Evolutionary conservation across 495 filamentous ascomycete species (phyloP), one percentile per base, ranked within the genome.

Genomic region (Durotheca rogersii): DNA sequence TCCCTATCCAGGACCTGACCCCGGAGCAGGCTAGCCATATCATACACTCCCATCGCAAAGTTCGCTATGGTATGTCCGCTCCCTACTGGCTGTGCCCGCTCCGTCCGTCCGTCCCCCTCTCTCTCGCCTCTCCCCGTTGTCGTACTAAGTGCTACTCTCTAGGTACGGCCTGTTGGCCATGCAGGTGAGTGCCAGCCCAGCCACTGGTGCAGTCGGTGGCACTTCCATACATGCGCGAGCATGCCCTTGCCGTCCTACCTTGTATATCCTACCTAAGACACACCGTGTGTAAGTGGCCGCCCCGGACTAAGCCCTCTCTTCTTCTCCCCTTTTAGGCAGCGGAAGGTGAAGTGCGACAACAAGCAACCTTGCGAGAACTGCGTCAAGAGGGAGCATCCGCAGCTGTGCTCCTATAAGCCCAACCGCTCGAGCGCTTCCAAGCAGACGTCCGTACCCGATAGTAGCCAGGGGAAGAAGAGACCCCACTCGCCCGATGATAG

Each of bases 261-360:
- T 27, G 23, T 27, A 9, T 27, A 27, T 27, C 16, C 27, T n/a
- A n/a, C n/a, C n/a, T n/a, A n/a, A n/a, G n/a, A n/a, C n/a, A 10
- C 34, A 33, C 40, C 9, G 23, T 38, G 47, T 16, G 15, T 19
- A 23, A 14, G 31, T 47, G 36, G 33, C 32, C 1, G 11, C 48
- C 16, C 16, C 25, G 20, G 37, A 50, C 56, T 58, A 58, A 53
- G 46, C 3, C 6, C n/a, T n/a, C n/a, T n/a, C n/a, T n/a, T n/a
- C n/a, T n/a, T n/a, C n/a, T n/a, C n/a, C 50, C 9, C 33, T 17
- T 46, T 14, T 65, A 74, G 85, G 52, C 82, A 84, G 64, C 74
- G 85, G 16, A 88, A 88, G 57, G 85, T 87, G 32, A 87, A 85
- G 69, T 88, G 85, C 60, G 83, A 87, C 66, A 84, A 85, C 56